Evolutionary conservation across 2,329 filamentous ascomycete species (phyloP).

Genomic region (Keithomyces neogunnii): DNA sequence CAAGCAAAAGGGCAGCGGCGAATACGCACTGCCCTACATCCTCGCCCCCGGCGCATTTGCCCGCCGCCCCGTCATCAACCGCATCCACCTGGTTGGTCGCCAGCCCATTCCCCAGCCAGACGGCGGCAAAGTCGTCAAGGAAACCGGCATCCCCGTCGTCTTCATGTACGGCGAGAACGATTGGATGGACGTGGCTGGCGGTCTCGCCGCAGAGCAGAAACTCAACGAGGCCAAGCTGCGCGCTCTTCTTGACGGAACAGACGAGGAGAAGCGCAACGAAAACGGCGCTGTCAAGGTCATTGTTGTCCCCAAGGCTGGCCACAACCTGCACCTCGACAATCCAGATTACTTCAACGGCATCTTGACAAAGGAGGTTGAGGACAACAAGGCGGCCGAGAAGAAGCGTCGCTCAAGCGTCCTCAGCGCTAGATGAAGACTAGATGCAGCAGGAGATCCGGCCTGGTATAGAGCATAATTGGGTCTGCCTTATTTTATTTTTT

Average conservation of each 20-base stretch:
- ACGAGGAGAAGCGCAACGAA: slow-evolving; percentile 62
- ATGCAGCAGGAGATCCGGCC: neutral
- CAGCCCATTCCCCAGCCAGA: slow-evolving; percentile 39
- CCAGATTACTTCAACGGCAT: slow-evolving; percentile 48
- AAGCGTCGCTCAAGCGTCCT: neutral
- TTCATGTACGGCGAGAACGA: slow-evolving; percentile 97
- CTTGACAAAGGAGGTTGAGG: slow-evolving; percentile 44
- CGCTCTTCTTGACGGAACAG: slow-evolving; percentile 51
- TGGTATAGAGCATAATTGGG: neutral
- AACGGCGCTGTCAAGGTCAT: slow-evolving; percentile 77
- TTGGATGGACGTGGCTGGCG: slow-evolving; percentile 95
- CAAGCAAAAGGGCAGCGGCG: slow-evolving; percentile 81
- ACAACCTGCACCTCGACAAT: slow-evolving; percentile 54
- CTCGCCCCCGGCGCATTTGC: slow-evolving; percentile 91
- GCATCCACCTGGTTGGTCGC: slow-evolving; percentile 81
- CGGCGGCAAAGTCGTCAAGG: slow-evolving; percentile 21
- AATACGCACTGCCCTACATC: slow-evolving; percentile 88
- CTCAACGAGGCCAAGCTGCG: slow-evolving; percentile 59
- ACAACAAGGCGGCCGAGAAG: slow-evolving; percentile 28
- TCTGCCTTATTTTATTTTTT: too few species aligned
- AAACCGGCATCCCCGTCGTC: slow-evolving; percentile 71
- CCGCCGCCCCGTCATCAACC: slow-evolving; percentile 74
- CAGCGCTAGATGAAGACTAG: neutral
- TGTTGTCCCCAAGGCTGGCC: slow-evolving; percentile 56
- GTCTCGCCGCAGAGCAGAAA: slow-evolving; percentile 70